Base-by-base conservation (phyloP, 768 basidiomycete species). In the Glaciozyma antarctica region DNA sequence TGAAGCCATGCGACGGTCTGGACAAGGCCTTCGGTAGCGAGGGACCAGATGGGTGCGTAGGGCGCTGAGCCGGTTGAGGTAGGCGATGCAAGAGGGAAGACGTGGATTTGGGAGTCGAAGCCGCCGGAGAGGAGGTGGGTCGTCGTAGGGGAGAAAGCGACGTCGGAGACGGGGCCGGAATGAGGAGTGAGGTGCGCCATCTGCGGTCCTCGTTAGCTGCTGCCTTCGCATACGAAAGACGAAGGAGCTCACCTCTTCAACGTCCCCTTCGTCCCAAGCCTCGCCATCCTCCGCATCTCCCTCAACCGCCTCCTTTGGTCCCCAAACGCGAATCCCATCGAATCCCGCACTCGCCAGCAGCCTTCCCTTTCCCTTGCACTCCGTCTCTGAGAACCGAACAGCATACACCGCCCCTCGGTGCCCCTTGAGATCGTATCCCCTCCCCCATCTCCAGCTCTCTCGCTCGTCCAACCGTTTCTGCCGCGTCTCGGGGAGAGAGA, bases 341-440 rank as follows among this genome's bases (percentile, higher is more conserved):
- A 49, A 51, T 2, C 60, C 60, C 15, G 34, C 60, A 19, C 28
- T 49, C 7, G 30, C 60, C 28, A 60, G 60, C 60, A 60, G 24
- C 13, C 34, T n/a, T 5, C 60, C 60, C 9, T 30, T 22, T 2
- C 26, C 21, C 6, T 10, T 16, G 17, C 28, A 16, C 16, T 49
- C n/a, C 9, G 21, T 26, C 21, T 28, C 32, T 2, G 48, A 30
- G 32, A 60, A 60, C 60, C 51, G 34, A 12, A 60, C 19, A 24
- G 47, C 47, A n/a, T 60, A 60, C 2, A 60, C 45, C 15, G 60
- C 60, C 7, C 60, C 60, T 6, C 60, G 47, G 22, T 60, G 60
- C 1, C 47, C 60, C 26, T 60, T 60, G 60, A 60, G 60, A 17
- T 60, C 60, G 48, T 60, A 60, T 3, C 34, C 60, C 22, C 60